Conservation (phyloP, 2,329 filamentous ascomycete genomes). For the Xylariales sp. region DNA sequence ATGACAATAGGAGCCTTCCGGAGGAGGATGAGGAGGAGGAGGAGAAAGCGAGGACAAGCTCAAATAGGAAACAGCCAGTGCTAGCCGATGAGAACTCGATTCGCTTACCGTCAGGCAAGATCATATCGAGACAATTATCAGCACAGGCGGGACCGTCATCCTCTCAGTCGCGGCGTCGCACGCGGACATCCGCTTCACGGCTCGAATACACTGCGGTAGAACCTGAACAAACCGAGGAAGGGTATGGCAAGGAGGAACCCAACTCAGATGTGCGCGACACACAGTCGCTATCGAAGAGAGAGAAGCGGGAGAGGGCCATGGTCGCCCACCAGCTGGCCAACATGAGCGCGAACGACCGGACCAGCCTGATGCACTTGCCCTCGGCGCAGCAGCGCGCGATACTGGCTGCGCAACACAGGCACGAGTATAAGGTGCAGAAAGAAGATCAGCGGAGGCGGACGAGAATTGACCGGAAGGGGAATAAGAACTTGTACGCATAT, state of each 20-base stretch:
- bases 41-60: neutral
- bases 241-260: constrained; percentile 8
- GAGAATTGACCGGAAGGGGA: too few relatives aligned
- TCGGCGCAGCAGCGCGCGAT: constrained; percentile 15
- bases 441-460: too few relatives aligned
- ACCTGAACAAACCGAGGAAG: constrained; percentile 5
- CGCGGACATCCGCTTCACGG: constrained; percentile 9
- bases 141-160: constrained; percentile 8
- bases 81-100: constrained; percentile 12
- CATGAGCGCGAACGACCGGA: constrained; percentile 17
- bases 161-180: constrained; percentile 11
- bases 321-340: constrained; percentile 14
- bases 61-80: neutral
- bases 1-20: too few relatives aligned
- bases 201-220: constrained; percentile 10
- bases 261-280: constrained; percentile 8
- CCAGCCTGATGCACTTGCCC: constrained; percentile 16
- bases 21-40: neutral
- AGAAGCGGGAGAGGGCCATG: constrained; percentile 14
- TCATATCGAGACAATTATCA: constrained; percentile 17
- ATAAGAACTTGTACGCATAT: too few relatives aligned
- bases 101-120: constrained; percentile 19
- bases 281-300: constrained; percentile 8
- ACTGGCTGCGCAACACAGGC: too few relatives aligned
- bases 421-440: too few relatives aligned